These are phyloP conservation scores for Hylodesmum podocarpum DNA, from an alignment of 306 rosid species.

Conservation along the genomic window DNA sequence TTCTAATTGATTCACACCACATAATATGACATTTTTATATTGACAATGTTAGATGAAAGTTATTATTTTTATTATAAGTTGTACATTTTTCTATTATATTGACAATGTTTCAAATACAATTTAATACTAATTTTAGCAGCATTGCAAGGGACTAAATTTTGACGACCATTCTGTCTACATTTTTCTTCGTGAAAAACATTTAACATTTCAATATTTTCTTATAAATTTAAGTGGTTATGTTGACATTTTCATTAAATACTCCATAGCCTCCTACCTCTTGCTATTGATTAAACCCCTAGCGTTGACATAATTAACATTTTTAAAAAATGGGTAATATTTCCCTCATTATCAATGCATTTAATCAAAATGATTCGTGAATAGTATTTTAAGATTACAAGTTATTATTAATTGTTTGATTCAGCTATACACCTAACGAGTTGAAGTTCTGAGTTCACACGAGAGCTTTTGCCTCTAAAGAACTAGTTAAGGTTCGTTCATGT, in stretches of 20 bases:
- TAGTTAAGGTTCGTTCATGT: conserved; percentile 22
- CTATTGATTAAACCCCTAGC: not conserved
- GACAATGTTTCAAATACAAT: not conserved
- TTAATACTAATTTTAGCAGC: conserved; percentile 1
- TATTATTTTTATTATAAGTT: no score
- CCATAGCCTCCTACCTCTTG: not conserved
- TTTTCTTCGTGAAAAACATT: not conserved
- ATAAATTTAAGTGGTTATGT: not conserved
- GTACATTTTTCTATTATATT: no score
- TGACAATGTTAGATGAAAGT: no score
- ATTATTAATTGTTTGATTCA: conserved; percentile 14
- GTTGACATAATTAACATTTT: not conserved
- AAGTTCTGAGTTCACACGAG: conserved; percentile 26
- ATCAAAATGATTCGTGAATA: not conserved
- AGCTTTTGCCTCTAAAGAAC: conserved; percentile 15
- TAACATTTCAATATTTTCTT: not conserved
- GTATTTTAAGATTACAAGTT: not conserved
- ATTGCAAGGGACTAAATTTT: conserved; percentile 21
- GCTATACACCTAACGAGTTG: not conserved
- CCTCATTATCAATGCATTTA: not conserved
- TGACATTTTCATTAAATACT: not conserved
- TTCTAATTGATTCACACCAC: not conserved
- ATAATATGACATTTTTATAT: not conserved
- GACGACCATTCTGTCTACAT: conserved; percentile 11
- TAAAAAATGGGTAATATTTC: not conserved